A percentile compares a stretch with the other conserved stretches of the same genome.
Evolutionary conservation across 495 filamentous ascomycete species (phyloP).

Genomic region (Tuber calosporum): DNA sequence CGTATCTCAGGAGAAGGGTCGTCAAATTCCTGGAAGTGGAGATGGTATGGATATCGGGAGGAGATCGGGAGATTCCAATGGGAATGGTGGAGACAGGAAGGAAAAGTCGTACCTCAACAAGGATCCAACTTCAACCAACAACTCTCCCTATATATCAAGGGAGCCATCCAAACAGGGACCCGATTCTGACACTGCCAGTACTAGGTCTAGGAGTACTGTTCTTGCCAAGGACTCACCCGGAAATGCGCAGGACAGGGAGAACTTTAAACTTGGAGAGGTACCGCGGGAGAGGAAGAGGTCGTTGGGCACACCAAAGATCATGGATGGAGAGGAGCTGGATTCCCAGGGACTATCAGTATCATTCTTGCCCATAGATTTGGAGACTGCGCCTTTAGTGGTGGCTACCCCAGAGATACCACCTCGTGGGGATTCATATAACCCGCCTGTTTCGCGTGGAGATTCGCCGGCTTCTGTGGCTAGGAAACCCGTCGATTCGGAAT

Average conservation of each 20-base stretch:
- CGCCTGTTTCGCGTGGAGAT: constrained; percentile 19
- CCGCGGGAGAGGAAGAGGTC: constrained; percentile 59
- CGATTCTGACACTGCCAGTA: constrained; percentile 14
- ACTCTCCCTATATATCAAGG: constrained; percentile 23
- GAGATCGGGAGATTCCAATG: constrained; percentile 32
- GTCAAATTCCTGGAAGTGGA: constrained; percentile 45
- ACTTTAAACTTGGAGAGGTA: constrained; percentile 69
- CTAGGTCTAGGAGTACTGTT: constrained; percentile 7
- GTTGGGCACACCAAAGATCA: constrained; percentile 28
- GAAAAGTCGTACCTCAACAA: constrained; percentile 15
- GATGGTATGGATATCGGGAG: constrained; percentile 31
- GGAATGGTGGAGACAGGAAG: constrained; percentile 29
- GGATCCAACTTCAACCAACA: neutral
- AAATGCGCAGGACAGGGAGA: constrained; percentile 42
- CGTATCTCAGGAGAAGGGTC: constrained; percentile 78
- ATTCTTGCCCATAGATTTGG: constrained; percentile 30
- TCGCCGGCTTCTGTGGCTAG: constrained; percentile 29
- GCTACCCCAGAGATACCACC: constrained; percentile 30
- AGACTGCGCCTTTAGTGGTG: constrained; percentile 6
- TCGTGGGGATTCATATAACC: constrained; percentile 38
- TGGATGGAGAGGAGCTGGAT: constrained; percentile 19
- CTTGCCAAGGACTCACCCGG: constrained; percentile 12
- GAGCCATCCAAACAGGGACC: constrained; percentile 8
- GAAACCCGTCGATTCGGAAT: constrained; percentile 37
- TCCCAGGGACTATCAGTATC: constrained; percentile 35